Conservation (phyloP, 129 eudicot genomes). For the Flaveria bidentis region DNA sequence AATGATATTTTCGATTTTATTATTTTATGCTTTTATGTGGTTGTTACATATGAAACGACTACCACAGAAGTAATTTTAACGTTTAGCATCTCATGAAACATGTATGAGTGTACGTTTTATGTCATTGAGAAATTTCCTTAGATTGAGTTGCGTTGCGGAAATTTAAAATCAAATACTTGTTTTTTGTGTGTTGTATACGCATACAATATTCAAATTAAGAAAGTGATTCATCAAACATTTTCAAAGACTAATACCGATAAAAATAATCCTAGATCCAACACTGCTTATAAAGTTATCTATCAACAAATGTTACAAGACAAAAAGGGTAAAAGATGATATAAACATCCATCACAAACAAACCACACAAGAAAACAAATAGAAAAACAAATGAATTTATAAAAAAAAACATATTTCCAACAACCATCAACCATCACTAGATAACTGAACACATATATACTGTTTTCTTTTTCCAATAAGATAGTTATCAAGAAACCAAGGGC, state of each 20-base stretch:
- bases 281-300: background rate
- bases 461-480: constrained; percentile 25
- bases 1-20: background rate
- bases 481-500: constrained; percentile 30
- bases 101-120: background rate
- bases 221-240: too few relatives aligned
- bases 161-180: too few relatives aligned
- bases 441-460: constrained; percentile 20
- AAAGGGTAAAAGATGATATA: background rate
- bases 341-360: constrained; percentile 18
- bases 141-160: too few relatives aligned
- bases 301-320: background rate
- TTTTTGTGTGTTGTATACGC: too few relatives aligned
- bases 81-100: background rate
- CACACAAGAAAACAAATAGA: constrained; percentile 11
- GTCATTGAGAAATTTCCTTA: too few relatives aligned
- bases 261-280: too few relatives aligned
- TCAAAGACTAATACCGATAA: too few relatives aligned
- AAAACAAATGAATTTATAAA: background rate
- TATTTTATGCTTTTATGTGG: background rate
- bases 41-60: background rate
- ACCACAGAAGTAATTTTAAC: background rate
- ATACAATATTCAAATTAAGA: too few relatives aligned
- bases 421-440: constrained; percentile 15
- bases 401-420: constrained; percentile 32